These are phyloP conservation scores for Nigrograna mackinnonii DNA, from an alignment of 2,329 filamentous ascomycete genomes.

Conservation along the genomic window DNA sequence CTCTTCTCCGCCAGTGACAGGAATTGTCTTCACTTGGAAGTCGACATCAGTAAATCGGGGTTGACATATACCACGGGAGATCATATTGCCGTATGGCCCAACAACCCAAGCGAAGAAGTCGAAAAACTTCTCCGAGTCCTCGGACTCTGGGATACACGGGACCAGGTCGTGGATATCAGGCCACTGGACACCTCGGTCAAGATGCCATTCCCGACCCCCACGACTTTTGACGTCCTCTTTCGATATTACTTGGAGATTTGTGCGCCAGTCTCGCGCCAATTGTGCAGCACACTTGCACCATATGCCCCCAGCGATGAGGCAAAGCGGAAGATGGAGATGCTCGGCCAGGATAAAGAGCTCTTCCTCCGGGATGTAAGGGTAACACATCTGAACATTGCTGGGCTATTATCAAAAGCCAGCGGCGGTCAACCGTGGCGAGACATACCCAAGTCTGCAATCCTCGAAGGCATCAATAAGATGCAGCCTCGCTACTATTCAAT, in stretches of 20 bases:
- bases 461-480: conserved; percentile 91
- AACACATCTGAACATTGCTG: conserved; percentile 86
- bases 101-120: conserved; percentile 89
- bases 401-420: conserved; percentile 74
- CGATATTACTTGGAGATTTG: conserved; percentile 98
- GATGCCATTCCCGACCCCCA: conserved; percentile 95
- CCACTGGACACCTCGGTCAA: conserved; percentile 93
- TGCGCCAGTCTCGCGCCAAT: conserved; percentile 93
- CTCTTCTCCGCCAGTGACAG: conserved; percentile 86
- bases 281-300: conserved; percentile 81
- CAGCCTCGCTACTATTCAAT: conserved; percentile 99
- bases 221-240: conserved; percentile 89
- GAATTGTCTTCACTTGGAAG: conserved; percentile 96
- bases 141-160: conserved; percentile 73
- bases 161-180: conserved; percentile 86
- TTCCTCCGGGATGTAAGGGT: conserved; percentile 84
- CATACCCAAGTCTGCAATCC: conserved; percentile 91
- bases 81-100: conserved; percentile 89
- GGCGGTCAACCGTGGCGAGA: conserved; percentile 77
- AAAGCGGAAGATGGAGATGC: conserved; percentile 85
- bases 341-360: conserved; percentile 92
- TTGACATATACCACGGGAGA: conserved; percentile 94
- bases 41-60: conserved; percentile 87
- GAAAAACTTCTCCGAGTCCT: conserved; percentile 84
- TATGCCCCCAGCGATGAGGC: conserved; percentile 84